Evolutionary conservation across 2,329 filamentous ascomycete genomes (phyloP).

Genomic region (Scedosporium boydii): DNA sequence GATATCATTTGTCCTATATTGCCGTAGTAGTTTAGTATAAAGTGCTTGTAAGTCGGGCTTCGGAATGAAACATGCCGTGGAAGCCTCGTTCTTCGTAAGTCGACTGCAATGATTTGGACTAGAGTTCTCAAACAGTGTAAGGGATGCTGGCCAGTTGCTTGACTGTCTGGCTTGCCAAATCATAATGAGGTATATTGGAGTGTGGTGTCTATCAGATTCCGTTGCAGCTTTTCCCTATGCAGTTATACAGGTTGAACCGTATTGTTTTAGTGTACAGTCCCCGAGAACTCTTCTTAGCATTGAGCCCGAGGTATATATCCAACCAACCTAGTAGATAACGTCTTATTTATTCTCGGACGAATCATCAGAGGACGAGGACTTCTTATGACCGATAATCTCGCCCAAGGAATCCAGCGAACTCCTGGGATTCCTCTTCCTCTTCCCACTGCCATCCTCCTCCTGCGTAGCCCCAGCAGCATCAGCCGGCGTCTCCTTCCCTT

Average conservation of each 20-base stretch:
- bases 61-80: too few relatives aligned
- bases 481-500: constrained; percentile 1
- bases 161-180: background rate
- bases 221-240: background rate
- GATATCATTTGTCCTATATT: constrained; percentile 31
- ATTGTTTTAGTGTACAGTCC: background rate
- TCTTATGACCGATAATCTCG: constrained; percentile 22
- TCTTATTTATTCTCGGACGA: constrained; percentile 6
- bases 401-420: constrained; percentile 29
- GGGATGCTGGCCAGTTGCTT: background rate
- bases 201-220: constrained; percentile 47
- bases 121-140: background rate
- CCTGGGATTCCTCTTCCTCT: constrained; percentile 27
- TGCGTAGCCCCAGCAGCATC: constrained; percentile 8
- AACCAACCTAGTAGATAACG: background rate
- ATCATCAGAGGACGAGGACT: constrained; percentile 4
- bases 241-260: background rate
- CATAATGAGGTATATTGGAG: constrained; percentile 37
- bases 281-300: background rate
- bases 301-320: background rate
- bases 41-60: too few relatives aligned
- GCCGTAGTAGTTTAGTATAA: too few relatives aligned
- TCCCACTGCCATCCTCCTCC: constrained; percentile 14
- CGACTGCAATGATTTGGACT: background rate
- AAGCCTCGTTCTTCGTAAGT: background rate